Base-by-base conservation (phyloP, 805 yeast species). In the Zygoascus biomembranicola region DNA sequence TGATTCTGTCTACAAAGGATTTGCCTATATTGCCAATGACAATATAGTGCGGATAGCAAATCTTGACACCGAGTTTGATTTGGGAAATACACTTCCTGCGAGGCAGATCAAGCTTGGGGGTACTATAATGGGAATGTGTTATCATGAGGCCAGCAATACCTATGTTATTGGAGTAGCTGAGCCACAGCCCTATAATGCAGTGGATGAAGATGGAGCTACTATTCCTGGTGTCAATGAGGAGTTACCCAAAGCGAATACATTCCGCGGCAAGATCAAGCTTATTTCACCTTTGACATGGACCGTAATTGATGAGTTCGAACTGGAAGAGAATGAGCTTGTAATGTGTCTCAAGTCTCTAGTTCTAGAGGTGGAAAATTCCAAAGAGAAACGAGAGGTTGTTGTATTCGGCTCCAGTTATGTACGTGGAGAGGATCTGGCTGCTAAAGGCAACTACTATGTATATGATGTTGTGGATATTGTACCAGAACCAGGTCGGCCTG, bases 401-500 rank as follows among this genome's bases (percentile, higher is more conserved):
- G 82, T 88, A 0, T 73, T 85, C n/a, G 98, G 97, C 1, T 79
- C 90, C 1, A 85, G 94, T 0, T 73, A 77, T 52, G 77, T 82
- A 51, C 76, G 92, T 54, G 81, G 83, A 55, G 99, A 92, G 64
- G 96, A 90, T 69, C 70, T 85, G 55, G 78, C 87, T 2, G 79
- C 95, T 0, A 80, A 81, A 61, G 99, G 99, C 0, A 73, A 83
- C 1, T 85, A 88, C 68, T 80, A 80, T 54, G 71, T 90, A 1
- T 83, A 72, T 62, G 96, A 90, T 58, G 75, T 87, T 32, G 82
- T 85, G 52, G 90, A 84, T 55, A 85, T 90, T 66, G 88, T 87
- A 58, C 96, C 97, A 0, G 96, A 89, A 63, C 92, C 92, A 0
- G 90, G 85, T 0, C 78, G 77, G 55, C 96, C 97, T 0, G 95